Evolutionary conservation across 1,139 yeast genomes (phyloP), one percentile per base, ranked within the genome.

Genomic region (Suhomyces bokatorum): DNA sequence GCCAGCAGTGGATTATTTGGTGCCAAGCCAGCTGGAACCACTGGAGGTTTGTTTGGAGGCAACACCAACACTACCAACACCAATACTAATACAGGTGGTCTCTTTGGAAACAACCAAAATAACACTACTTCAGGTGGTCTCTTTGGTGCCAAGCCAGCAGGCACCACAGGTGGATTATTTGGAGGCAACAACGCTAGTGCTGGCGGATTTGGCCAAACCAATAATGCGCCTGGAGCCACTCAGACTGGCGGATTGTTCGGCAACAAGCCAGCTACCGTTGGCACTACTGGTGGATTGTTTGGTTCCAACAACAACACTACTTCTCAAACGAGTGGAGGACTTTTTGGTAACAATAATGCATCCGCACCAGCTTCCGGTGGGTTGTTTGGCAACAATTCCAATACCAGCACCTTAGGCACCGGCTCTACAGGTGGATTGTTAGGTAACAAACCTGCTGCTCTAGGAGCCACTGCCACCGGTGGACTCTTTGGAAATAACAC

Each of bases 221-320:
- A 37, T 27, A 39, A 24, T 20, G 41, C 24, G 41, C 13, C 34
- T 46, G 13, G 27, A 14, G 26, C 44, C 43, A 37, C 44, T 53
- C 27, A 53, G 15, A 37, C 62, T 17, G 62, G 66, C 13, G 69
- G 70, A 0, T 50, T 64, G 17, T 69, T 70, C 48, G 76, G 75
- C 12, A 42, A 43, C 37, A 43, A 39, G 27, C 39, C 40, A 40
- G 38, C 40, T 10, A 17, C 43, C 6, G 22, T 49, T 14, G 45
- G 34, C 14, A 30, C 33, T 6, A 27, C 52, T 12, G 56, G 56
- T n/a, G 54, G 55, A 5, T 42, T 51, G 28, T 55, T 54, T 45
- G 60, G 60, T 8, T 43, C 52, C 48, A 46, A 27, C 17, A 35
- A 34, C 24, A 46, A 40, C 26, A 27, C 48, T 37, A 29, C 40